A percentile compares a stretch with the other conserved stretches of the same genome.
These are phyloP conservation scores for Elsinoe australis DNA, from an alignment of 2,329 filamentous ascomycete genomes.

Conservation along the genomic window DNA sequence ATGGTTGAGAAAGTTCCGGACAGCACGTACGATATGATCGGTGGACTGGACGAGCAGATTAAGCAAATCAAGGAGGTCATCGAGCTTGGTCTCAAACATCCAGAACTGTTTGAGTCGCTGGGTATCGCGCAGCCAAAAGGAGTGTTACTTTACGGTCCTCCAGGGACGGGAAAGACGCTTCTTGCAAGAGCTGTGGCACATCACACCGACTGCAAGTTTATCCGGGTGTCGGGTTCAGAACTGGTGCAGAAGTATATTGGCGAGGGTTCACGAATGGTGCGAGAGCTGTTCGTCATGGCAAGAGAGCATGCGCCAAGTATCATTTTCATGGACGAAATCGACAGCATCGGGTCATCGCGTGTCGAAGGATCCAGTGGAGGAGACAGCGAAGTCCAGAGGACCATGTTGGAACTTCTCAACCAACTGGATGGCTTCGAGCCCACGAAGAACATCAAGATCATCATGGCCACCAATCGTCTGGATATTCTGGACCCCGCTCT, in stretches of 20 bases:
- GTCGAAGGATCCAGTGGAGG: conserved; percentile 92
- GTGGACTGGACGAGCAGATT: conserved; percentile 96
- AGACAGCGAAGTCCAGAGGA: conserved; percentile 96
- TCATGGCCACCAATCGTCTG: conserved; percentile 98
- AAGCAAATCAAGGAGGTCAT: conserved; percentile 99
- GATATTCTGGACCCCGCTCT: conserved; percentile 94
- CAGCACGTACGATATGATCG: conserved; percentile 99
- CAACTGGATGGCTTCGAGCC: conserved; percentile 98
- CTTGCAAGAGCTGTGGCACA: conserved; percentile 92
- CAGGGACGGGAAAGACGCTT: conserved; percentile 93
- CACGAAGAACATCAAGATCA: conserved; percentile 99
- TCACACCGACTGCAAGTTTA: conserved; percentile 99
- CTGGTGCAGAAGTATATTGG: conserved; percentile 99
- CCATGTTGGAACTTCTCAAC: conserved; percentile 96
- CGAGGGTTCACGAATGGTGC: conserved; percentile 95
- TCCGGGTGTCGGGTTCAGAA: conserved; percentile 90
- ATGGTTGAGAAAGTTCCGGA: conserved; percentile 99
- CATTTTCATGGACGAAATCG: conserved; percentile 99
- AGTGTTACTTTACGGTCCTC: conserved; percentile 90
- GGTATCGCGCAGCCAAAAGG: conserved; percentile 98
- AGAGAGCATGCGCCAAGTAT: conserved; percentile 96
- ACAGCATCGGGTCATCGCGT: conserved; percentile 94
- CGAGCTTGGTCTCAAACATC: conserved; percentile 95
- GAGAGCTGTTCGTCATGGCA: conserved; percentile 98
- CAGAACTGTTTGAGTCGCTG: conserved; percentile 96